Evolutionary conservation across 208 protist species (phyloP), one percentile per base, ranked within the genome.

Genomic region (Acanthamoeba lenticulata): DNA sequence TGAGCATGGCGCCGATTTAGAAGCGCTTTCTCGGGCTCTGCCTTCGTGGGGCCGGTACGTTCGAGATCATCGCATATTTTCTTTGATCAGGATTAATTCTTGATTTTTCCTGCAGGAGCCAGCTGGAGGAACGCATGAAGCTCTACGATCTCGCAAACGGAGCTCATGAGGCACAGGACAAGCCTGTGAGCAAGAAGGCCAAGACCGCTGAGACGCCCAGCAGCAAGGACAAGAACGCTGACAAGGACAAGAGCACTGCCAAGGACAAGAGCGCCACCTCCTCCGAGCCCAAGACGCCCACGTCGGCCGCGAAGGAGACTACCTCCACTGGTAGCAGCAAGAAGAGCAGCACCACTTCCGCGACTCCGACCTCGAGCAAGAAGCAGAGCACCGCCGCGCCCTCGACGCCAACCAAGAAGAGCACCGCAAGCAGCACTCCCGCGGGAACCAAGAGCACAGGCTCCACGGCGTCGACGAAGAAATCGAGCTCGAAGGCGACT

Each of bases 11-110:
- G 34, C 42, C 34, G 9, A 90, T 47, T 13, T 90, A 21, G 83
- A 90, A 19, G 67, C 60, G 32, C 83, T 90, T 29, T 29, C 83
- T 19, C 47, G 67, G 83, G 83, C 83, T 19, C 47, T 90, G 19
- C 83, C 83, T 5, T 42, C 45, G 5, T 47, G 47, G 9, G 27
- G 19, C 0, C 45, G 55, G 83, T 90, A 90, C n/a, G 29, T 15
- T 45, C 5, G n/a, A 9, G 36, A 3, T 49, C 69, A 47, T 81
- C 69, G 44, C 17, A 13, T 42, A 49, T 81, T 90, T 52, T 6
- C 1, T 9, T 34, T 49, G 29, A 24, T 85, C 6, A 42, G 15
- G 15, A 6, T 11, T 4, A 13, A 85, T 32, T 55, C 17, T 19
- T 40, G 1, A 11, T 15, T 85, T 7, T 89, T 21, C 21, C 21